Conservation (phyloP, 768 basidiomycete species). For the Daedalea quercina region DNA sequence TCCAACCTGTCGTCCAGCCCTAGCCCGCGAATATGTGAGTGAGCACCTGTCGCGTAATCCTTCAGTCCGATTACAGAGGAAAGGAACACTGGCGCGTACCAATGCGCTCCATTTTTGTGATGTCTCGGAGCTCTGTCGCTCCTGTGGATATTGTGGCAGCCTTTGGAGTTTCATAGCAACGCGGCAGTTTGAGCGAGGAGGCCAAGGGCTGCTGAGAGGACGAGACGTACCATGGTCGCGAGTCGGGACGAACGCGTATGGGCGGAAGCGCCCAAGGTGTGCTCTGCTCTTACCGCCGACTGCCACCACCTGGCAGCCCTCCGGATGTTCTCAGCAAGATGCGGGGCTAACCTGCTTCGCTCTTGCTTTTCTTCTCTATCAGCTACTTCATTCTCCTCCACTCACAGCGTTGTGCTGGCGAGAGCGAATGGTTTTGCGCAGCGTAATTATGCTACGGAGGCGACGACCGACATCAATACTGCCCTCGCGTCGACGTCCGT, state of each 20-base stretch:
- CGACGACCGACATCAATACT: conserved; percentile 26
- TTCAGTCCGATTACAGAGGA: background rate
- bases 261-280: conserved; percentile 26
- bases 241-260: conserved; percentile 23
- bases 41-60: conserved; percentile 50
- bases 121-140: conserved; percentile 74
- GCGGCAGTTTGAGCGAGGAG: background rate
- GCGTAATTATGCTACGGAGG: conserved; percentile 33
- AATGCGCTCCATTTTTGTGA: conserved; percentile 92
- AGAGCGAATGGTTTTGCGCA: conserved; percentile 12
- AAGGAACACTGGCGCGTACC: conserved; percentile 32
- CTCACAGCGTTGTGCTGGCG: conserved; percentile 2
- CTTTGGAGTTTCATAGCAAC: no score
- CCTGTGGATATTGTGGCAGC: conserved; percentile 73
- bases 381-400: conserved; percentile 17
- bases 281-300: conserved; percentile 8
- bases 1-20: conserved; percentile 91
- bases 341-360: conserved; percentile 35
- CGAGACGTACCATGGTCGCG: conserved; percentile 22
- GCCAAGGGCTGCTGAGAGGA: background rate
- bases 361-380: conserved; percentile 23
- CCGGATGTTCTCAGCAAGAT: conserved; percentile 39
- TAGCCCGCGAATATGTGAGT: conserved; percentile 93
- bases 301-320: background rate
- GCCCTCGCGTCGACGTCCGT: conserved; percentile 46